A percentile compares a stretch with the other conserved stretches of the same genome.
Conservation (phyloP, 2,329 filamentous ascomycete genomes). For the Botrytis byssoidea region DNA sequence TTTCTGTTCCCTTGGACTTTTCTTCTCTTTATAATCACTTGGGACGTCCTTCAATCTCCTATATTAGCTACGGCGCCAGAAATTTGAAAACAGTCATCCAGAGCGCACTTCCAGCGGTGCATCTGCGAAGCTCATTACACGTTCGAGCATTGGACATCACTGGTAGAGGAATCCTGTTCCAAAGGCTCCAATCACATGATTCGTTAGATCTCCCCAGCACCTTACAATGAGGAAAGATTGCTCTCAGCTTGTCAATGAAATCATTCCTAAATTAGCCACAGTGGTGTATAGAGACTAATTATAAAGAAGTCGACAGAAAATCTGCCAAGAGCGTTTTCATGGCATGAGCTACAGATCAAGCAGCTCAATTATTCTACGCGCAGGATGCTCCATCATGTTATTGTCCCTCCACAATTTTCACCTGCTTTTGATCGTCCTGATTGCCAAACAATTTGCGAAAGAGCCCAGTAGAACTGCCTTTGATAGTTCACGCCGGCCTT, state of each 20-base stretch:
- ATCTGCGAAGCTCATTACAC: not conserved
- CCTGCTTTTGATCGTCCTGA: constrained; percentile 5
- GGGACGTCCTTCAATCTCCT: not conserved
- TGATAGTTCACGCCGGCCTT: constrained; percentile 1
- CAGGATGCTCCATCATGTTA: not conserved
- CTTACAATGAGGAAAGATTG: not conserved
- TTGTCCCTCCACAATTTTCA: not conserved
- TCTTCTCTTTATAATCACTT: not conserved
- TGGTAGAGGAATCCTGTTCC: not conserved
- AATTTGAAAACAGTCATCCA: not conserved
- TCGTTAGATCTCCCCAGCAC: not conserved
- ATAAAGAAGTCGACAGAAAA: constrained; percentile 4
- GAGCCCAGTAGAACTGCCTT: not conserved
- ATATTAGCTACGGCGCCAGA: not conserved
- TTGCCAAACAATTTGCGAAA: not conserved
- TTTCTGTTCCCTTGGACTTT: not conserved
- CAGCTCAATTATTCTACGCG: not conserved
- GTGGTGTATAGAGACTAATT: not conserved
- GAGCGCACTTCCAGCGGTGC: not conserved
- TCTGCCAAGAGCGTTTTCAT: not conserved
- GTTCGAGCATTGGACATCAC: not conserved
- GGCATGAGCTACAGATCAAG: not conserved
- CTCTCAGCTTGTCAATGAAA: not conserved
- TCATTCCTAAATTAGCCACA: not conserved
- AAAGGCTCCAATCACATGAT: not conserved